Base-by-base conservation (phyloP, 805 yeast species). In the Wickerhamiella sorbophila region DNA sequence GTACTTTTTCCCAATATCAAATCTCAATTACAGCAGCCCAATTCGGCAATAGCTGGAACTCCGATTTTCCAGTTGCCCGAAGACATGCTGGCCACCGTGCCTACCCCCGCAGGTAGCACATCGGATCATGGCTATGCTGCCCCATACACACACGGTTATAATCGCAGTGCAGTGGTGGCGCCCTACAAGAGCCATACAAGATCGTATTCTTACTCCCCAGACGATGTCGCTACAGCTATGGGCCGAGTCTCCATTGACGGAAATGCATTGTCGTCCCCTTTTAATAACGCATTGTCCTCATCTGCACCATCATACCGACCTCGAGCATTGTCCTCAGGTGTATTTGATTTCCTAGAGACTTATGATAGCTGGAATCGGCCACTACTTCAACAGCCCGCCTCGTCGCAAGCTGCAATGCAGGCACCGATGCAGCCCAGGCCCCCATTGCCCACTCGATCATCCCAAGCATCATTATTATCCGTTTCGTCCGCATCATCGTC, bases 321-420 rank as follows among this genome's bases (percentile, higher is more conserved):
- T 2, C 31, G 41, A 3, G 41, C 41, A 17, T 33, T 39, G 6
- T 31, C 36, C 16, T 20, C 27, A 9, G 37, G 41, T 14, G 37
- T 39, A 17, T 39, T 39, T 18, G 41, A 39, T 12, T n/a, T 39
- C 17, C 15, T 38, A 15, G 41, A 38, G 15, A 16, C 33, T 4
- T 24, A 24, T 12, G 40, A 37, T 22, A 33, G 6, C 21, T 37
- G 40, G 40, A 31, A 37, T n/a, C 24, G 31, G 26, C 31, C 40
- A 3, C 18, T 21, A 18, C 40, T 37, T 24, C 33, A 24, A 14
- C 20, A 20, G 37, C 37, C 19, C 24, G 27, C 24, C 6, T 20
- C 29, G 8, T n/a, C n/a, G n/a, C n/a, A n/a, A n/a, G n/a, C n/a
- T n/a, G n/a, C n/a, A n/a, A n/a, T n/a, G n/a, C 29, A 24, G 29